Evolutionary conservation across 768 basidiomycete species (phyloP), one percentile per base, ranked within the genome.

Genomic region (Panellus pusillus): DNA sequence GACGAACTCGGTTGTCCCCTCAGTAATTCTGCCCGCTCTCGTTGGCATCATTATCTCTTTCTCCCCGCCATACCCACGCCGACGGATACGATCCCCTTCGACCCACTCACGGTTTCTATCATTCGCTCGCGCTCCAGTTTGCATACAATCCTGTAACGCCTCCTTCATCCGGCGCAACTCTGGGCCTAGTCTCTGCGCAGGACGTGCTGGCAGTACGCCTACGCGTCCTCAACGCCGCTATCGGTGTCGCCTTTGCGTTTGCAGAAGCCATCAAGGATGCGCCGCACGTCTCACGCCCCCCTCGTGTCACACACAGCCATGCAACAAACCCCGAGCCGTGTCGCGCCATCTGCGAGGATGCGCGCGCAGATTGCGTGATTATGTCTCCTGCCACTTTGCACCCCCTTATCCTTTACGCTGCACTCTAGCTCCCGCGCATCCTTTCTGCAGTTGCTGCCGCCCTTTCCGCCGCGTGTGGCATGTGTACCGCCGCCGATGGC

Each of bases 1-100:
- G n/a, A n/a, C n/a, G n/a, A n/a, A 86, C 61, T 89, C 87, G 86
- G 72, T 74, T 27, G 61, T 87, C 38, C 86, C 87, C 4, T 74
- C 84, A 13, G 55, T 89, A 31, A 48, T 88, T 38, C 60, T 85
- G n/a, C 87, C 87, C 13, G 68, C 72, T 15, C 49, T 86, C 17
- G 65, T 81, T 27, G 87, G 85, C 1, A 74, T 72, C 36, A 59
- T 89, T 37, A 79, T 88, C 60, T 85, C 86, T 9, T 89, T 89
- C 72, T 77, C 72, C 47, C n/a, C 81, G 63, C 74, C 20, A 29
- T 63, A 12, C 54, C 49, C 9, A 47, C 28, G 9, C 53, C 40
- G 42, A 47, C 36, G 14, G 65, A 60, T 1, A 41, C 67, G 27
- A 56, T 73, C 20, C 72, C 73, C 14, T 75, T 86, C 45, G 87